Percentiles rank a stretch among this genome's conserved stretches.
These are phyloP conservation scores for Kwoniella sp. DNA, from an alignment of 768 basidiomycete species.

Conservation along the genomic window DNA sequence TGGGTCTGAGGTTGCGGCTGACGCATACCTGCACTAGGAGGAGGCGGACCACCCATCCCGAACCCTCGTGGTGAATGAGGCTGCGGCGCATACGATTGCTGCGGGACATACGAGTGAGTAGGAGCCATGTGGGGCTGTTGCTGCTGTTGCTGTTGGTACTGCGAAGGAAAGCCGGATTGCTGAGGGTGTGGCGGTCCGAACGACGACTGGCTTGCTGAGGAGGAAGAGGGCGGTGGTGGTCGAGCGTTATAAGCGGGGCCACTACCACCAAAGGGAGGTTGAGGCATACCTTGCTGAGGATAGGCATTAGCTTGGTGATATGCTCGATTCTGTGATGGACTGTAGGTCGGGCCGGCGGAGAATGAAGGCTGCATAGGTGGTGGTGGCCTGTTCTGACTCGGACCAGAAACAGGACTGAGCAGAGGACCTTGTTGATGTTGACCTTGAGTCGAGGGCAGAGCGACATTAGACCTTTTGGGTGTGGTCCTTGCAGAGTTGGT, in stretches of 20 bases:
- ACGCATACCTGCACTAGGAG: not conserved
- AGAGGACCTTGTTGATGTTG: not conserved
- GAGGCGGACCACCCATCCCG: not conserved
- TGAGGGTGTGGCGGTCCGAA: no score
- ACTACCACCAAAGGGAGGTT: not conserved
- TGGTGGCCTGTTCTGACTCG: constrained; percentile 8
- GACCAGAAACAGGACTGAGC: not conserved
- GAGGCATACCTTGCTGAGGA: not conserved
- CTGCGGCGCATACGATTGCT: not conserved
- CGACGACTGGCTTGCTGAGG: no score
- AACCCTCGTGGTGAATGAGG: not conserved
- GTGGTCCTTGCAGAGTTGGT: constrained; percentile 2
- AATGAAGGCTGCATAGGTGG: not conserved
- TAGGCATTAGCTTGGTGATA: not conserved
- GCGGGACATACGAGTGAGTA: not conserved
- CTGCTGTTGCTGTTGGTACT: no score
- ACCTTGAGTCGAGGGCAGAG: constrained; percentile 4
- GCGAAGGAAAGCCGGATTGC: no score
- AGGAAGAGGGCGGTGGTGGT: no score
- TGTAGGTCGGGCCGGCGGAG: not conserved
- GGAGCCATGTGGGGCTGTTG: no score
- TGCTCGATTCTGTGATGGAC: not conserved
- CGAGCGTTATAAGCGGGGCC: not conserved
- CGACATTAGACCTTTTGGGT: constrained; percentile 1
- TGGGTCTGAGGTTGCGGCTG: constrained; percentile 5